These are phyloP conservation scores for Mucor sp. DNA, from an alignment of 371 early-diverging fungal genomes.

Conservation along the genomic window DNA sequence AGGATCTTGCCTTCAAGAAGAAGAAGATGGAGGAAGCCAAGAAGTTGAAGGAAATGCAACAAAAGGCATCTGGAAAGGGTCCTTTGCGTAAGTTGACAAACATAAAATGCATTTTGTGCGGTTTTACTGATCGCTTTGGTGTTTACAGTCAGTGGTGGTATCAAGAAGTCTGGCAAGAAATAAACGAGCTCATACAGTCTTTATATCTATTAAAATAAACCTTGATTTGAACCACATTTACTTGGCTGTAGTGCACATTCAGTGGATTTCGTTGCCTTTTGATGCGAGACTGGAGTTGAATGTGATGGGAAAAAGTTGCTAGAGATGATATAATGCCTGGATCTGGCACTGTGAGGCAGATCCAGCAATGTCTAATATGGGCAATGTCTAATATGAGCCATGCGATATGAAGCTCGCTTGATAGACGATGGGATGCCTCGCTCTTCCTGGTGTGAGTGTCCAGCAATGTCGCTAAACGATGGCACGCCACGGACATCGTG, in stretches of 20 bases:
- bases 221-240: background rate
- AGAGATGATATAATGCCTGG: background rate
- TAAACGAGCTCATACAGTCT: constrained; percentile 26
- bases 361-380: too few species aligned
- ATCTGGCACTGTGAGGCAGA: too few species aligned
- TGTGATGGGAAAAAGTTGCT: background rate
- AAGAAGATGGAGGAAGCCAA: constrained; percentile 83
- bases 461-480: too few species aligned
- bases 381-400: too few species aligned
- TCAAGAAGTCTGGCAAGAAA: constrained; percentile 83
- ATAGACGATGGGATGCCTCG: too few species aligned
- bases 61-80: constrained; percentile 78
- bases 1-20: constrained; percentile 82
- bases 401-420: too few species aligned
- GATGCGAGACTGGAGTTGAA: background rate
- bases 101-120: background rate
- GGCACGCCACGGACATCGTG: too few species aligned
- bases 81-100: constrained; percentile 67
- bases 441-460: too few species aligned
- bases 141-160: constrained; percentile 64
- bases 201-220: background rate
- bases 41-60: constrained; percentile 79
- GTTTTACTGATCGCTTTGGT: background rate
- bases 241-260: background rate
- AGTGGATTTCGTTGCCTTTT: too few species aligned